Percentiles rank a stretch among this genome's conserved stretches.
Conservation (phyloP, 805 yeast genomes). For the Lachancea fermentati region DNA sequence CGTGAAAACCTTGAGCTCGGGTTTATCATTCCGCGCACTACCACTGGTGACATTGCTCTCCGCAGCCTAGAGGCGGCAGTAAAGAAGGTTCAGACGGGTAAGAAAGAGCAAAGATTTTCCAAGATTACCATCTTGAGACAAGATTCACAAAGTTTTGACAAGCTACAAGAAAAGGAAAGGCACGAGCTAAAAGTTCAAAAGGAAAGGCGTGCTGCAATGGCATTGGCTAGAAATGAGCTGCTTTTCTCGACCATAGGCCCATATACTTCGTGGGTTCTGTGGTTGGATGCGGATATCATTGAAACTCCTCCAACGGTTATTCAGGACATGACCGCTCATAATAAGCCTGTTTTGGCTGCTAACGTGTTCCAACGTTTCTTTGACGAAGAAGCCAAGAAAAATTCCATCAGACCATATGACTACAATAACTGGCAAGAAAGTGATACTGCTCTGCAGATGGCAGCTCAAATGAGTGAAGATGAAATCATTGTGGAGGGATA, state of each 20-base stretch:
- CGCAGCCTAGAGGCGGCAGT: slow-evolving; percentile 68
- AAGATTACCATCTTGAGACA: slow-evolving; percentile 87
- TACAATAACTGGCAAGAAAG: slow-evolving; percentile 93
- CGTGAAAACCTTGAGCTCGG: slow-evolving; percentile 82
- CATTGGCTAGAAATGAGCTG: slow-evolving; percentile 87
- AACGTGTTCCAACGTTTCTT: slow-evolving; percentile 84
- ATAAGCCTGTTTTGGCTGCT: slow-evolving; percentile 85
- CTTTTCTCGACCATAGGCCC: slow-evolving; percentile 86
- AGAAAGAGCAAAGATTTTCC: slow-evolving; percentile 61
- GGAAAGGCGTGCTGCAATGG: slow-evolving; percentile 85
- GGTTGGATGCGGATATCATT: slow-evolving; percentile 93
- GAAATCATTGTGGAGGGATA: slow-evolving; percentile 95
- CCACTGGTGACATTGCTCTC: slow-evolving; percentile 77
- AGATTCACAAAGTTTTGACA: slow-evolving; percentile 70
- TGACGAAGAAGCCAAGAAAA: slow-evolving; percentile 51
- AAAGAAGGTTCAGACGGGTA: slow-evolving; percentile 60
- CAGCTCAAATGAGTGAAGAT: slow-evolving; percentile 68
- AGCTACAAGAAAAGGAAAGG: slow-evolving; percentile 80
- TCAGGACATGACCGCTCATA: slow-evolving; percentile 80
- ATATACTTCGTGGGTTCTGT: slow-evolving; percentile 87
- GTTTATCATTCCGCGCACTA: slow-evolving; percentile 79
- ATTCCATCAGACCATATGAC: slow-evolving; percentile 80
- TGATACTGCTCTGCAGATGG: slow-evolving; percentile 74
- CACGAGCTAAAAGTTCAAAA: slow-evolving; percentile 86
- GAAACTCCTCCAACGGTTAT: slow-evolving; percentile 81